These are phyloP conservation scores for Yamadazyma trypodendri DNA, from an alignment of 1,139 yeast genomes.

Conservation along the genomic window DNA sequence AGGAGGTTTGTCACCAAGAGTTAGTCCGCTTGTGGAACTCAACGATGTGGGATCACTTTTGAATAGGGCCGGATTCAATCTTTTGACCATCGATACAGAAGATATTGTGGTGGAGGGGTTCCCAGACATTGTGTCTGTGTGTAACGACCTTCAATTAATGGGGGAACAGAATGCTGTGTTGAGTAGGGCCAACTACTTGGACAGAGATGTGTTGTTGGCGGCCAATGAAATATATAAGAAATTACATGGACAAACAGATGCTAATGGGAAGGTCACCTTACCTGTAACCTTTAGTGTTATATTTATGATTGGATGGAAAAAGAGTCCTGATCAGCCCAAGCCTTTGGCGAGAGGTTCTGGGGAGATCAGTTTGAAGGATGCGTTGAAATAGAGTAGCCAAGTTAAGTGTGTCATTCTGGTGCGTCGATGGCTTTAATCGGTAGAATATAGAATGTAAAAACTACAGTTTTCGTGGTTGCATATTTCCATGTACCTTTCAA, in stretches of 20 bases:
- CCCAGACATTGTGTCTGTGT: slow-evolving; percentile 66
- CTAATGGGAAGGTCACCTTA: slow-evolving; percentile 39
- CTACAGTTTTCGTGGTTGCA: too few species aligned
- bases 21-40: slow-evolving; percentile 78
- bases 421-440: too few species aligned
- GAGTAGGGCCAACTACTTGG: slow-evolving; percentile 53
- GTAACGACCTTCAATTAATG: slow-evolving; percentile 76
- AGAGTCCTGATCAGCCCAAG: slow-evolving; percentile 63
- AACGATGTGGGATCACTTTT: slow-evolving; percentile 73
- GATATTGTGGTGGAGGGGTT: slow-evolving; percentile 78
- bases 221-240: slow-evolving; percentile 73
- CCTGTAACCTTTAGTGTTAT: slow-evolving; percentile 73
- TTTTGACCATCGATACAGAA: slow-evolving; percentile 82
- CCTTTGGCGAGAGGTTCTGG: slow-evolving; percentile 76
- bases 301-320: slow-evolving; percentile 89
- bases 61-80: slow-evolving; percentile 73
- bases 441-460: too few species aligned
- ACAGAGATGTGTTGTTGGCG: slow-evolving; percentile 67
- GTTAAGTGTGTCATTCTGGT: too few species aligned
- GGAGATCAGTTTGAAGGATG: slow-evolving; percentile 65
- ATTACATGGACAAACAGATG: slow-evolving; percentile 65
- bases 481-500: too few species aligned
- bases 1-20: slow-evolving; percentile 79
- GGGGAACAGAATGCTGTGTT: slow-evolving; percentile 79
- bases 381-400: slow-evolving; percentile 27